Conservation (phyloP, 345 rosid genomes). For the Kernera saxatilis region DNA sequence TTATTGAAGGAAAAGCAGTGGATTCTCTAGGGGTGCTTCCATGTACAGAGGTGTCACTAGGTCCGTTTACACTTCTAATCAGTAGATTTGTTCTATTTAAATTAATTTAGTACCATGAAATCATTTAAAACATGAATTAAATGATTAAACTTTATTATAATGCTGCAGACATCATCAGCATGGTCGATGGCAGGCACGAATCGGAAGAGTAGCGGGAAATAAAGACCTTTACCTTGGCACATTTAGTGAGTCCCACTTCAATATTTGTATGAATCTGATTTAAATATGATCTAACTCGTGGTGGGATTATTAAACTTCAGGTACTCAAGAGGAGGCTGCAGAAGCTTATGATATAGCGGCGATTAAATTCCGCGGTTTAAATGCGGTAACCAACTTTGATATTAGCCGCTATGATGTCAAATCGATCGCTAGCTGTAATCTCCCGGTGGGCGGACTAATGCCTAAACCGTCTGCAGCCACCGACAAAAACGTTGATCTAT, state of each 20-base stretch:
- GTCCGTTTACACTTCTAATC: constrained; percentile 29
- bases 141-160: not conserved
- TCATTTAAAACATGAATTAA: not conserved
- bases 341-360: constrained; percentile 99
- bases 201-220: constrained; percentile 96
- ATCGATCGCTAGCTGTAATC: constrained; percentile 74
- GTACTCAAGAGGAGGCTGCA: constrained; percentile 96
- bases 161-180: constrained; percentile 87
- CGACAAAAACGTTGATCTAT: constrained; percentile 3
- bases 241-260: constrained; percentile 51
- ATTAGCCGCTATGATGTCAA: constrained; percentile 92
- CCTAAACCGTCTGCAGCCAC: not conserved
- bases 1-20: constrained; percentile 74
- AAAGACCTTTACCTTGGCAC: constrained; percentile 98
- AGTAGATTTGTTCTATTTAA: not conserved
- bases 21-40: constrained; percentile 97
- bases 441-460: constrained; percentile 71
- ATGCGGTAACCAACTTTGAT: constrained; percentile 90
- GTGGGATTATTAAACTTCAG: constrained; percentile 26
- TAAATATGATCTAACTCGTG: not conserved
- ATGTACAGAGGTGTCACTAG: constrained; percentile 96
- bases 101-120: too few relatives aligned
- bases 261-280: not conserved
- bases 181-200: constrained; percentile 98
- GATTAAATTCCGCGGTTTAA: constrained; percentile 82